Evolutionary conservation across 2,329 filamentous ascomycete species (phyloP), one percentile per base, ranked within the genome.

Genomic region (Massarina eburnea): DNA sequence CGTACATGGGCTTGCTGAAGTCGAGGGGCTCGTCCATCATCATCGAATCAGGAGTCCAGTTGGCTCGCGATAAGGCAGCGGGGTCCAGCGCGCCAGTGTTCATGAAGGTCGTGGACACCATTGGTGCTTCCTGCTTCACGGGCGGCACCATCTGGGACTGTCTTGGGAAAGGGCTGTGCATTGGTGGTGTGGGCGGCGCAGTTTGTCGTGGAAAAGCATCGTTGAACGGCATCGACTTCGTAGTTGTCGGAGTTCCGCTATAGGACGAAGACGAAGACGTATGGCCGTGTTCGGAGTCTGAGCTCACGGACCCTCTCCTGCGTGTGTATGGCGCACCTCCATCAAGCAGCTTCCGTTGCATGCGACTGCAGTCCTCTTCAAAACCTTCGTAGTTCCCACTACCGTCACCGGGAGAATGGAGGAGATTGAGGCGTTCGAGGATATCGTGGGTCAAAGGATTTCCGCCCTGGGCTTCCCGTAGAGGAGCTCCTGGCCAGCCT

Each of bases 371-470:
- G 61, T 82, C 78, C 45, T 85, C 82, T 58, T 85, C 81, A 54
- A 85, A 85, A 3, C 67, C 71, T 48, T 77, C 75, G 39, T 73
- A 64, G n/a, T 75, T 70, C 36, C 43, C 62, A 21, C 46, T 49
- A 12, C 77, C 73, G 42, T 81, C 78, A 20, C 64, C 72, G 45
- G 71, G 72, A 35, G 76, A 66, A 40, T 83, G 80, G 29, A 85
- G 65, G 2, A 81, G 75, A 32, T 81, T 79, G 19, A 85, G 71
- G 26, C 79, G 73, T 36, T 80, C 79, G 36, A 85, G 74, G 32
- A 85, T 80, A 53, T 85, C 81, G 67, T 85, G 82, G 0, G 81
- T 85, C 24, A 84, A 73, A 12, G 82, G 82, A 48, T 81, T 76
- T 18, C 70, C 69, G 24, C 81, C 80, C 43, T 76, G 77, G 33